Evolutionary conservation across 2,329 filamentous ascomycete genomes (phyloP), one percentile per base, ranked within the genome.

Genomic region (Chaetoscypha palmicola): DNA sequence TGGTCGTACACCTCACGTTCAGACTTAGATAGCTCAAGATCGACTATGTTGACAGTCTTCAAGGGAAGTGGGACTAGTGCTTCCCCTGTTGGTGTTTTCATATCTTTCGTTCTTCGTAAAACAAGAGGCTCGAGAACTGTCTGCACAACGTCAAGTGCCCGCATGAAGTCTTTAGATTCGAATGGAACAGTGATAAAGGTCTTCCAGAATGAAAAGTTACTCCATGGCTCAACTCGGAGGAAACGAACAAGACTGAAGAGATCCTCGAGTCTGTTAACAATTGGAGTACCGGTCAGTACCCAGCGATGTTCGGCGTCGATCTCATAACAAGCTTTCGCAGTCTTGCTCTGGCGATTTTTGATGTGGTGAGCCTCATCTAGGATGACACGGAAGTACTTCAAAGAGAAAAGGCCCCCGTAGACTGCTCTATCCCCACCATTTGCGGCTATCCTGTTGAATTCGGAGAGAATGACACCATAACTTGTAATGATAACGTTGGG

Each of bases 171-270:
- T 54, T 92, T 92, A 0, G 88, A 91, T 63, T 98, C 92, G 52
- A 98, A 98, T 0, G 92, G 92, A 1, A 94, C 83, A 0, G 92
- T 98, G 59, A 98, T 97, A 62, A 98, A 98, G 0, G 92, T 97
- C 62, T 90, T 90, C 92, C 92, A 98, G 67, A 95, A 98, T 0
- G 90, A 95, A 64, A 98, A 98, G 63, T 97, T 97, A 58, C 85
- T 92, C 92, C 92, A 98, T 0, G 92, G 92, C 62, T 97, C 91
- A 3, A 98, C 92, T 45, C 87, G 82, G 9, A 98, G 69, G 66
- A 97, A 98, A 2, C 87, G 81, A 10, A 97, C 87, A 28, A 98
- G 68, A 58, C 87, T 94, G 67, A 96, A 97, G 11, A 98, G 69
- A 64, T 97, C 92, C 62, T 97, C 91, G 1, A 98, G 73, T 33